Conservation (phyloP, 225 moss, liverwort and hornwort genomes). For the Physcomitrellopsis africana region DNA sequence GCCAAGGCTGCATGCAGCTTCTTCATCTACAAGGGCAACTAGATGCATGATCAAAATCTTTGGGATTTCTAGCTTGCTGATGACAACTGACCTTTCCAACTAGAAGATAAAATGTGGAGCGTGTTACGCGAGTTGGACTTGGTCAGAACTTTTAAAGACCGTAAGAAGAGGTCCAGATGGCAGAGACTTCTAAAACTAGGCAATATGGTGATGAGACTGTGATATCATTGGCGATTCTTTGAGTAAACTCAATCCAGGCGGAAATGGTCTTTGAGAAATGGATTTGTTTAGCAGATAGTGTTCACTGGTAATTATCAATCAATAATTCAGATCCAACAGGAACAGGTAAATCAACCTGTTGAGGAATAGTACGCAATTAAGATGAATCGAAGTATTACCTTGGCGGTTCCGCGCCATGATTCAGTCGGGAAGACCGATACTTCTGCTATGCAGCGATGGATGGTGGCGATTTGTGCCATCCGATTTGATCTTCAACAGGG, state of each 20-base stretch:
- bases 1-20: constrained; percentile 11
- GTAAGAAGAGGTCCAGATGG: not conserved
- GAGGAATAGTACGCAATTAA: constrained; percentile 43
- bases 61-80: not conserved
- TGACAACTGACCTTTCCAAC: not conserved
- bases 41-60: not conserved
- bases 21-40: not conserved
- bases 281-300: constrained; percentile 26
- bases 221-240: not conserved
- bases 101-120: not conserved
- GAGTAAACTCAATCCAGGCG: not conserved
- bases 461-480: constrained; percentile 92
- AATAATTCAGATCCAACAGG: constrained; percentile 45
- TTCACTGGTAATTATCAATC: constrained; percentile 22
- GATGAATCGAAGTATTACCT: constrained; percentile 79
- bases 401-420: constrained; percentile 73
- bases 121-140: not conserved
- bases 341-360: constrained; percentile 22
- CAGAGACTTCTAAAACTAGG: not conserved
- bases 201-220: not conserved
- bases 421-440: constrained; percentile 71
- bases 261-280: not conserved
- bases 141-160: not conserved
- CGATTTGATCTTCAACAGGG: constrained; percentile 99
- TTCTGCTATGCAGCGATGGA: constrained; percentile 79